Evolutionary conservation across 805 yeast genomes (phyloP), one percentile per base, ranked within the genome.

Genomic region (Teunomyces pallodes): DNA sequence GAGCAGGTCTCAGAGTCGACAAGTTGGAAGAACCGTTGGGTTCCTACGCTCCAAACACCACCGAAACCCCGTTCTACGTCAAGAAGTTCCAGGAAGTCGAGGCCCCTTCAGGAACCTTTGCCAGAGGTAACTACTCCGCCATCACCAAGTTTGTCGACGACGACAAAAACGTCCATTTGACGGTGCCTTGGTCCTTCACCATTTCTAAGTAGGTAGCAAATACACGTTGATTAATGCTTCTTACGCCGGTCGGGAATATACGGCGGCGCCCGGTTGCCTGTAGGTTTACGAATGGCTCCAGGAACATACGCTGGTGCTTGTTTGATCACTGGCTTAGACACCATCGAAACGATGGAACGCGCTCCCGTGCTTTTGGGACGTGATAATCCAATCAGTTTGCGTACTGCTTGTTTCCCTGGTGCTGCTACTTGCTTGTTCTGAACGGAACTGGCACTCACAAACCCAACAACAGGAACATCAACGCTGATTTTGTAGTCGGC

Each of bases 81-180:
- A 69, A 68, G 77, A 75, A 47, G 65, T 79, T 58, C 60, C 60
- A 66, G 36, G 77, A 70, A 45, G 90, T 87, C 50, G 96, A 90
- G 66, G 97, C 97, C 5, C 97, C 97, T 32, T 78, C 89, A 41
- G 97, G 97, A 1, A 66, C 91, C 65, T 67, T 91, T 54, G 96
- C 94, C 3, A 81, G 97, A 67, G 97, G 97, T 35, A 76, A 81
- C 43, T 91, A 89, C 70, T 79, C 84, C 39, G 96, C 96, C 5
- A 75, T 79, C 31, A 84, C 95, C 12, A 87, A 86, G 66, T 90
- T 90, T 60, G 75, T 87, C 40, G 97, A 91, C 60, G 97, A 90
- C 66, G 97, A 91, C 65, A 83, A 85, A 57, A 77, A 74, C 17
- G 78, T 77, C 45, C 95, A 90, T 65, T 75, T 88, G 64, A 75